Conservation (phyloP, 1,139 yeast species). For the Lodderomyces theae region DNA sequence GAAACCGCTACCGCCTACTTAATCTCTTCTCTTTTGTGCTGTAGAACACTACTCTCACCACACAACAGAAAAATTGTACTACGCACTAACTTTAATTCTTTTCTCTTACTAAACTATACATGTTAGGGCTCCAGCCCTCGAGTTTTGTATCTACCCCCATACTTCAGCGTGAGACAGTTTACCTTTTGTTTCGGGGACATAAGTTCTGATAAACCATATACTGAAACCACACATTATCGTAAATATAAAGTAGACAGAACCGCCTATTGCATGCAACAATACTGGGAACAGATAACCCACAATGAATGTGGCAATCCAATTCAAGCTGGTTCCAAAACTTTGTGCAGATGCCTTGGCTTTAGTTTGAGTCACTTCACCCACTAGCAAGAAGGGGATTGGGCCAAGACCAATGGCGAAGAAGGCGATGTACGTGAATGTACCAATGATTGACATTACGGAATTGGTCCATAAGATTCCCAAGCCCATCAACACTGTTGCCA, state of each 20-base stretch:
- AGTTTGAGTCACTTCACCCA: constrained; percentile 84
- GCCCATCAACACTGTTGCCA: constrained; percentile 62
- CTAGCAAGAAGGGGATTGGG: constrained; percentile 86
- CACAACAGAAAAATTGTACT: neutral
- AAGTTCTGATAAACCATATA: constrained; percentile 42
- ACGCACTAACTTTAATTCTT: neutral
- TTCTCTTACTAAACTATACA: neutral
- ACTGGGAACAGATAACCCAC: constrained; percentile 83
- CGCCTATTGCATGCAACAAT: constrained; percentile 62
- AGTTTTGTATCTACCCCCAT: constrained; percentile 36
- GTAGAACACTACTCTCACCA: too few species aligned
- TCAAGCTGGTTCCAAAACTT: constrained; percentile 86
- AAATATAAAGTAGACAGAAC: constrained; percentile 76
- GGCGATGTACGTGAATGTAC: constrained; percentile 72
- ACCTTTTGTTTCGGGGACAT: constrained; percentile 81
- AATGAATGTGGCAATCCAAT: constrained; percentile 85
- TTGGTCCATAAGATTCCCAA: constrained; percentile 55
- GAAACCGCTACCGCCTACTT: neutral
- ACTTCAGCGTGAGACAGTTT: constrained; percentile 56
- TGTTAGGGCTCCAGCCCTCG: constrained; percentile 13
- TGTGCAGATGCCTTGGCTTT: constrained; percentile 85
- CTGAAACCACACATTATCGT: constrained; percentile 54
- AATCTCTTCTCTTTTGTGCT: too few species aligned
- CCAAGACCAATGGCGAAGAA: constrained; percentile 91
- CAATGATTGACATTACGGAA: constrained; percentile 55